A percentile compares a stretch with the other conserved stretches of the same genome.
phyloP scores from a whole-genome alignment of 2,329 filamentous ascomycete genomes.

The Apiospora hydei region DNA sequence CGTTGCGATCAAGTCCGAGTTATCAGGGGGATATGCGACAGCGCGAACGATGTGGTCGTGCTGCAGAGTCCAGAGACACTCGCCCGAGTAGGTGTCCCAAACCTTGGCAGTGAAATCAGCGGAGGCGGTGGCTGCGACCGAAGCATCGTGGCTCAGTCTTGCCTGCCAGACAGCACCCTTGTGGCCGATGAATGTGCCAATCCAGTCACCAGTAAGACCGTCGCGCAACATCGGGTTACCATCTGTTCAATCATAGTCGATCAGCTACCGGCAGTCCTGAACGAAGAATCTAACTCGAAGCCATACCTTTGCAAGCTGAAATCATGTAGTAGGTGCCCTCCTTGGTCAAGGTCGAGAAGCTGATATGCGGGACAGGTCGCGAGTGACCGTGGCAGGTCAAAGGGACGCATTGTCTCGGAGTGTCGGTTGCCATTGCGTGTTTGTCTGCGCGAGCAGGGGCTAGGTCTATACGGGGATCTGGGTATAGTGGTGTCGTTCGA shows the following conservation, averaged over 20 bases:
- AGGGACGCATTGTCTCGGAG: constrained; percentile 64
- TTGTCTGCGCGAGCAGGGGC: neutral
- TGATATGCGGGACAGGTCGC: constrained; percentile 87
- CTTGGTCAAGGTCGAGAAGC: constrained; percentile 84
- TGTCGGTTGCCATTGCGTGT: constrained; percentile 30
- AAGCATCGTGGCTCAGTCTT: constrained; percentile 85
- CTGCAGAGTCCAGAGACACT: constrained; percentile 84
- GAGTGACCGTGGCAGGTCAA: constrained; percentile 95
- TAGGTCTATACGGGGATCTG: neutral
- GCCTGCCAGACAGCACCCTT: constrained; percentile 99
- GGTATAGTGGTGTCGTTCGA: neutral
- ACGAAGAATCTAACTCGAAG: constrained; percentile 27
- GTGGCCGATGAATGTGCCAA: constrained; percentile 96
- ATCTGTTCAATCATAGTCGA: constrained; percentile 60
- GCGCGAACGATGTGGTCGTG: constrained; percentile 96
- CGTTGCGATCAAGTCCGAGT: constrained; percentile 85
- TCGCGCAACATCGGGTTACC: constrained; percentile 98
- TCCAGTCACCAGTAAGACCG: constrained; percentile 96
- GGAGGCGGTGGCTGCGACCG: constrained; percentile 88
- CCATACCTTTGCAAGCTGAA: constrained; percentile 85
- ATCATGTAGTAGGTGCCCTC: constrained; percentile 91
- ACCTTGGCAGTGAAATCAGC: constrained; percentile 97
- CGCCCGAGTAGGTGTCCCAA: constrained; percentile 96
- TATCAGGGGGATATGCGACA: constrained; percentile 85
- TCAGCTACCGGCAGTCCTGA: constrained; percentile 30